Base-by-base conservation (phyloP, 441 rosid genomes). In the Gossypium schwendimanii region DNA sequence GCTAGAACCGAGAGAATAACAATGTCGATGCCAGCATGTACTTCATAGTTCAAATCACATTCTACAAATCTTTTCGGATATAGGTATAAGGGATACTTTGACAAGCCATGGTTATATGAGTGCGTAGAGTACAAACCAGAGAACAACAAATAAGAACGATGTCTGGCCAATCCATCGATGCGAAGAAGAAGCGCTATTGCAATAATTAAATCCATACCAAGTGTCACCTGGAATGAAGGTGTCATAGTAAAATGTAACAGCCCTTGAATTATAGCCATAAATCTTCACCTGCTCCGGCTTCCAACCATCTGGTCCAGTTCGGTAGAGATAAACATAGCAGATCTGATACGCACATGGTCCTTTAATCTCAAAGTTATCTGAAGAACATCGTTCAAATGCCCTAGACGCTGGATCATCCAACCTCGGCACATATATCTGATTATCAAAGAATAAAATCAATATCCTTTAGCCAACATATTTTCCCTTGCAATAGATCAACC, bases 261-360 rank as follows among this genome's bases (percentile, higher is more conserved):
- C 24, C 71, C 58, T 80, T 0, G 84, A 69, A 58, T 84, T 65
- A 36, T 82, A 55, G 21, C 95, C 88, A 55, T 74, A 83, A 53
- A 93, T 77, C 21, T 86, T 81, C 60, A 93, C 83, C 20, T 75
- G 74, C 63, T 77, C 83, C 0, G 97, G 98, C 69, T 81, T 80
- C 96, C 97, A 93, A 44, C 94, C 92, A 61, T 93, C 92, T 4
- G 78, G 71, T 67, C 97, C 92, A 4, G 72, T 74, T 64, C 87
- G 79, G 71, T 88, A 79, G 64, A 93, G 60, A 76, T 83, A 91
- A 6, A 89, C 69, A 68, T 82, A 87, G 75, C 98, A 93, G 4
- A 93, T 68, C 66, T 86, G 89, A 73, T 81, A 77, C 0, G 83
- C 77, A 75, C 93, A 91, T 6, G 88, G 97, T 53, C 97, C 97